Evolutionary conservation across 495 filamentous ascomycete species (phyloP).

Genomic region (Cercophora sp.): DNA sequence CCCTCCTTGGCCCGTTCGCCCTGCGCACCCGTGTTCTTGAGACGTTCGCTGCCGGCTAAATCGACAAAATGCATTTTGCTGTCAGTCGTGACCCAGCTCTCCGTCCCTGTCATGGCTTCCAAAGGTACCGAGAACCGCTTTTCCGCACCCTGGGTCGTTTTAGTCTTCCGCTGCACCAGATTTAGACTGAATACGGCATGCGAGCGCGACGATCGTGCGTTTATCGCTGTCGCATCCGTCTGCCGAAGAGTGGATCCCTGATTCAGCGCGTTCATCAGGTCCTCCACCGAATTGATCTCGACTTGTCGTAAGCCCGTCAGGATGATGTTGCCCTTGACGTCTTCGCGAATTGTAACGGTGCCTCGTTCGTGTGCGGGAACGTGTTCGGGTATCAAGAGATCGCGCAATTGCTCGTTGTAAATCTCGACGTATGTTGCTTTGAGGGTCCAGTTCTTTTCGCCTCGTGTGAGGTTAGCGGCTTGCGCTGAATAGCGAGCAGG

Average conservation of each 20-base stretch:
- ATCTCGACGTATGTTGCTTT: conserved; percentile 99
- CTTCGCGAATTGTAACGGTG: conserved; percentile 82
- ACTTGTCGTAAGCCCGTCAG: conserved; percentile 86
- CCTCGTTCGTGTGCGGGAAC: conserved; percentile 64
- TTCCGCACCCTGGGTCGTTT: conserved; percentile 54
- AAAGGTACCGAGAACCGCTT: conserved; percentile 89
- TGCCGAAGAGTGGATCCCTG: conserved; percentile 93
- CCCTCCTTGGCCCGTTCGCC: conserved; percentile 94
- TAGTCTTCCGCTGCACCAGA: conserved; percentile 77
- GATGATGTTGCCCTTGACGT: conserved; percentile 91
- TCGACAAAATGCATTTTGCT: conserved; percentile 99
- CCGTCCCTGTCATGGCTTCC: conserved; percentile 67
- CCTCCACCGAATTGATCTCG: conserved; percentile 86
- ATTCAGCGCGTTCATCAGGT: conserved; percentile 81
- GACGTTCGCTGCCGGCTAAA: conserved; percentile 90
- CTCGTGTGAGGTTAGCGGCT: conserved; percentile 27
- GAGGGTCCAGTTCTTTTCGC: conserved; percentile 84
- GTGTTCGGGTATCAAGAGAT: conserved; percentile 80
- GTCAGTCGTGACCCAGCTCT: conserved; percentile 76
- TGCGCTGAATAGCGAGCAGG: conserved; percentile 76
- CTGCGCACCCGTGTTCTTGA: conserved; percentile 96
- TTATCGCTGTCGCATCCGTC: conserved; percentile 98
- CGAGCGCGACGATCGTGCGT: conserved; percentile 97
- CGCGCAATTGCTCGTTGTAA: conserved; percentile 93
- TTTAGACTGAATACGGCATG: conserved; percentile 98